Evolutionary conservation across 495 filamentous ascomycete species (phyloP).

Genomic region (Penicillium lagena): DNA sequence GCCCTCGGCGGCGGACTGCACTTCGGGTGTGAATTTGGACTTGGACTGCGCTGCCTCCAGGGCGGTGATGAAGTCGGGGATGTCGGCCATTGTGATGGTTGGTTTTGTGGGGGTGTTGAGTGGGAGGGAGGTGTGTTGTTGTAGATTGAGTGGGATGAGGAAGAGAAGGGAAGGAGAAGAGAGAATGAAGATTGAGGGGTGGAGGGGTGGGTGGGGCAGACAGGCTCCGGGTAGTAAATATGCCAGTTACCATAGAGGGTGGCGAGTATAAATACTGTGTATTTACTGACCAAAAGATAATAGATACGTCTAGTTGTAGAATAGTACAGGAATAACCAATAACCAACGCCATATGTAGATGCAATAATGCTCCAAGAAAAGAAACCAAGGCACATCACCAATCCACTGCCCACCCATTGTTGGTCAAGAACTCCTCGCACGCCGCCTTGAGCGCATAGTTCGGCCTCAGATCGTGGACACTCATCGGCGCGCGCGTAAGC

Average conservation of each 20-base stretch:
- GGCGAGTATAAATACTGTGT: neutral
- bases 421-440: slow-evolving; percentile 73
- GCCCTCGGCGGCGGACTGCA: slow-evolving; percentile 21
- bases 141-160: neutral
- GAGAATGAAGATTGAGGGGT: slow-evolving; percentile 14
- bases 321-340: slow-evolving; percentile 3
- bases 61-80: slow-evolving; percentile 23
- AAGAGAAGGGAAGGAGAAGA: neutral
- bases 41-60: slow-evolving; percentile 26
- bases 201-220: slow-evolving; percentile 15
- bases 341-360: neutral
- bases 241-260: slow-evolving; percentile 7
- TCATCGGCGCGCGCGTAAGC: slow-evolving; percentile 69
- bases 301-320: slow-evolving; percentile 1
- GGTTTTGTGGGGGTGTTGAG: slow-evolving; percentile 3
- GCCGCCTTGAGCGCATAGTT: slow-evolving; percentile 81
- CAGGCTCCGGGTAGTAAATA: neutral
- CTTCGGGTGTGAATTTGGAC: slow-evolving; percentile 24
- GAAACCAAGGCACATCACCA: slow-evolving; percentile 48
- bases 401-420: slow-evolving; percentile 93
- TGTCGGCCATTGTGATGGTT: slow-evolving; percentile 25
- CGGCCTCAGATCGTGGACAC: slow-evolving; percentile 64
- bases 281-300: neutral
- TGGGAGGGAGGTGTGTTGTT: neutral
- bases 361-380: neutral